Evolutionary conservation across 176 grass and related monocot species (phyloP), one percentile per base, ranked within the genome.

Genomic region (Rhynchospora tenuis): DNA sequence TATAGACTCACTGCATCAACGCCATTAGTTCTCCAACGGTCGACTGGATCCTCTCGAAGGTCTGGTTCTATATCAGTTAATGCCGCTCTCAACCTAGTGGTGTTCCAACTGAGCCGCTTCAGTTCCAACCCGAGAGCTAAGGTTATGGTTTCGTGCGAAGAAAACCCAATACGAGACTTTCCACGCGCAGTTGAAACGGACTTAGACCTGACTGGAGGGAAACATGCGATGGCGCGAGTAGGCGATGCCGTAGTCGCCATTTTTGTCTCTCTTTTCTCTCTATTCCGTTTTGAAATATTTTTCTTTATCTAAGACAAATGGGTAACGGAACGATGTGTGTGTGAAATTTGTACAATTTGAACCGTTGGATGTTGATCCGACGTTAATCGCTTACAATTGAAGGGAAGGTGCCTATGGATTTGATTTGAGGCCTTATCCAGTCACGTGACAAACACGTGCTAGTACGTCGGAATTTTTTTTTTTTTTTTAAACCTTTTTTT

Each of bases 61-160:
- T 98, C 93, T 27, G 93, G 95, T 80, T 93, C 92, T 24, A 98
- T 95, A 70, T 98, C 95, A 50, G 89, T 78, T 60, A 93, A 83
- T 7, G 57, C 33, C 17, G 57, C 78, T 22, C 26, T 59, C 28
- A 81, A 23, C 38, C 58, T 13, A 61, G 78, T 81, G 22, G 57
- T 19, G 24, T 63, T 81, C 59, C 78, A 11, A 42, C 19, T 43
- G 57, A 81, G 57, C 38, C 29, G 19, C 56, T 62, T 81, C 42
- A 81, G 57, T 9, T 17, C 33, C 27, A 22, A 46, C 0, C 54
- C 19, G 6, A 63, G 31, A 60, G 31, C 33, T 44, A 61, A 15
- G 7, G 0, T 47, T 24, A 44, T 1, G 46, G 12, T 76, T 17
- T 76, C 73, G 23, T 28, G 13, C 26, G 48, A 76, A 76, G 47